Conservation (phyloP, 2,329 filamentous ascomycete species). For the Rugonectria rugulosa region DNA sequence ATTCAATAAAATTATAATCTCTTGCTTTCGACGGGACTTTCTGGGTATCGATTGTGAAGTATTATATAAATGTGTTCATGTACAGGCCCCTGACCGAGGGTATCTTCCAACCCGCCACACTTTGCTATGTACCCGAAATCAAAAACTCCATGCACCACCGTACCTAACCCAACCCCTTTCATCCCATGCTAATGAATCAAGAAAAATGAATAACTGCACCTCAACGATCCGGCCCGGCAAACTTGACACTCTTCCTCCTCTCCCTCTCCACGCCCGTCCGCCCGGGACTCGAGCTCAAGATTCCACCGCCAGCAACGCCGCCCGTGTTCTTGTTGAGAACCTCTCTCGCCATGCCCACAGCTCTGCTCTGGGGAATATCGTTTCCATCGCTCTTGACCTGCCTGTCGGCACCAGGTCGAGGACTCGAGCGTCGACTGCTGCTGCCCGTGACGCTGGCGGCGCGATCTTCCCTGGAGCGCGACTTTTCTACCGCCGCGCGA, state of each 20-base stretch:
- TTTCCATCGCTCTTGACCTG: constrained; percentile 55
- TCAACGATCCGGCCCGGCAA: constrained; percentile 53
- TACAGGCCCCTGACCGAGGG: background rate
- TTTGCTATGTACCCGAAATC: background rate
- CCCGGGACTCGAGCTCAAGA: constrained; percentile 61
- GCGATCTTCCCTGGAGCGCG: constrained; percentile 37
- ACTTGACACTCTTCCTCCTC: constrained; percentile 71
- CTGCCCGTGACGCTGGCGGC: constrained; percentile 13
- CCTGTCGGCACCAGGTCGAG: constrained; percentile 34
- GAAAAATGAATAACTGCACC: background rate
- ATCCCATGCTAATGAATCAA: background rate
- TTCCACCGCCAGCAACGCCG: constrained; percentile 39
- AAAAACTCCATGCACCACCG: background rate
- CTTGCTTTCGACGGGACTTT: too few relatives aligned
- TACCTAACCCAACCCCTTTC: too few relatives aligned
- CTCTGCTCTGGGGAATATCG: constrained; percentile 65
- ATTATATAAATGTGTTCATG: background rate
- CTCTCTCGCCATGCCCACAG: constrained; percentile 67
- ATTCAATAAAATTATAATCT: too few relatives aligned
- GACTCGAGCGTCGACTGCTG: constrained; percentile 41
- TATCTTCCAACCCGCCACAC: background rate
- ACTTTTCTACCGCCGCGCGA: constrained; percentile 54
- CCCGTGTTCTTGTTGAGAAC: constrained; percentile 48
- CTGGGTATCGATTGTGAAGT: background rate
- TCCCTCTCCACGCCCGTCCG: constrained; percentile 54